Evolutionary conservation across 2,329 filamentous ascomycete genomes (phyloP), one percentile per base, ranked within the genome.

Genomic region (Ophiostoma quercus): DNA sequence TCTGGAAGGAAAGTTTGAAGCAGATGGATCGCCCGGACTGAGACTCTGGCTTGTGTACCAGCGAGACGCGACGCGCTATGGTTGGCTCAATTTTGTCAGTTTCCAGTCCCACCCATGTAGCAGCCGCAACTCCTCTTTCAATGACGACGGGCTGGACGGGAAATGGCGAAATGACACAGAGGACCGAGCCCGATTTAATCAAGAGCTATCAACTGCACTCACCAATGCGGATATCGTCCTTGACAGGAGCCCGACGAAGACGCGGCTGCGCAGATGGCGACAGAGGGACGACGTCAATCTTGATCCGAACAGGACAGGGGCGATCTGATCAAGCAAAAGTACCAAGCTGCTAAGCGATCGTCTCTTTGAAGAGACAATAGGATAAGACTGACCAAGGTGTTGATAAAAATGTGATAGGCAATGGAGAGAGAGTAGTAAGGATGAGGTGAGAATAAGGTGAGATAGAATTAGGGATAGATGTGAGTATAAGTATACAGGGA

Each of bases 61-160:
- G n/a, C 12, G 62, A 65, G 62, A 65, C 62, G 62, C 62, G 62
- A 65, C 62, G 62, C 62, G 62, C 62, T 65, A 65, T 65, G 62
- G 62, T 65, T 65, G 62, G 62, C n/a, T 65, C 62, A 9, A 41
- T 65, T 22, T 63, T 22, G 62, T 39, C 62, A 65, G 62, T 22
- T 22, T 39, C 34, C 39, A 22, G 62, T 39, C 34, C 62, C 62
- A 65, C 62, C 34, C 32, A 39, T n/a, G 32, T 62, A 29, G 54
- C 25, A 60, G 57, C 57, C 57, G 57, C 57, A 32, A 3, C 25
- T 62, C 57, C 57, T 32, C 25, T 32, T 29, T 12, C 3, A 14
- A 57, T 62, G 57, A 62, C 25, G 25, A 62, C 22, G 57, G 25
- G 51, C 8, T 25, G 22, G 9, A 57, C 51, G 57, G 57, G 25